Evolutionary conservation across 768 basidiomycete species (phyloP).

Genomic region (Cyathus striatus): DNA sequence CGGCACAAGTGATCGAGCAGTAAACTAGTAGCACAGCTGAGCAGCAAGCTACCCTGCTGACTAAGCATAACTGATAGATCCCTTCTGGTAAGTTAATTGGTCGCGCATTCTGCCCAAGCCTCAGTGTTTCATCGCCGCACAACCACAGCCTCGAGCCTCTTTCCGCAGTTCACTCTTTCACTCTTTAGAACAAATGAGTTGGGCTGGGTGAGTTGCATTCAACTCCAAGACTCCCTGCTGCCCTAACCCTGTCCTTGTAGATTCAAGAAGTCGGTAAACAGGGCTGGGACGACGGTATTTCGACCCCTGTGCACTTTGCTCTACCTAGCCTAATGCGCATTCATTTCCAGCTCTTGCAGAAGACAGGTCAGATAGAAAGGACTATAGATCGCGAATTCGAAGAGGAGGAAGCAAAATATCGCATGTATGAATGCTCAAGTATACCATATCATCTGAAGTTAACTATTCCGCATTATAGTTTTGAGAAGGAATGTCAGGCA

Average conservation of each 20-base stretch:
- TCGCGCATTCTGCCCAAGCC: too few relatives aligned
- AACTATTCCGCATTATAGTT: slow-evolving; percentile 39
- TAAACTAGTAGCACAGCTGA: too few relatives aligned
- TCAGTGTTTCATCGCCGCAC: too few relatives aligned
- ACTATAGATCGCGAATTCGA: slow-evolving; percentile 93
- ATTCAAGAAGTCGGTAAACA: slow-evolving; percentile 90
- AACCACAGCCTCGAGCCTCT: too few relatives aligned
- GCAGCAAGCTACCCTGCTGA: too few relatives aligned
- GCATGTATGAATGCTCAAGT: slow-evolving; percentile 59
- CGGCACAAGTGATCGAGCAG: too few relatives aligned
- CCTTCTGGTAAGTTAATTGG: too few relatives aligned
- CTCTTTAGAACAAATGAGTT: too few relatives aligned
- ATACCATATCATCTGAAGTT: not conserved
- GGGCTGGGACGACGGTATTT: slow-evolving; percentile 82
- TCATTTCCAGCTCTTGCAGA: slow-evolving; percentile 75
- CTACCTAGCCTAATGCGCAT: slow-evolving; percentile 8
- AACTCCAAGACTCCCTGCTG: too few relatives aligned
- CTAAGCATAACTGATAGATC: too few relatives aligned
- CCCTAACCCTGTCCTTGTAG: too few relatives aligned
- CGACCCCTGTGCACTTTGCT: slow-evolving; percentile 6
- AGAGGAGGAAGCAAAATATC: slow-evolving; percentile 88
- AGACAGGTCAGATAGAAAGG: slow-evolving; percentile 96
- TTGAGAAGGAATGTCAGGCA: slow-evolving; percentile 92
- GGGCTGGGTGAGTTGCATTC: slow-evolving; percentile 56
- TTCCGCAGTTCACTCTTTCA: too few relatives aligned